Evolutionary conservation across 1,284 basidiomycete species (phyloP), one percentile per base, ranked within the genome.

Genomic region (Ganoderma lingzhi): DNA sequence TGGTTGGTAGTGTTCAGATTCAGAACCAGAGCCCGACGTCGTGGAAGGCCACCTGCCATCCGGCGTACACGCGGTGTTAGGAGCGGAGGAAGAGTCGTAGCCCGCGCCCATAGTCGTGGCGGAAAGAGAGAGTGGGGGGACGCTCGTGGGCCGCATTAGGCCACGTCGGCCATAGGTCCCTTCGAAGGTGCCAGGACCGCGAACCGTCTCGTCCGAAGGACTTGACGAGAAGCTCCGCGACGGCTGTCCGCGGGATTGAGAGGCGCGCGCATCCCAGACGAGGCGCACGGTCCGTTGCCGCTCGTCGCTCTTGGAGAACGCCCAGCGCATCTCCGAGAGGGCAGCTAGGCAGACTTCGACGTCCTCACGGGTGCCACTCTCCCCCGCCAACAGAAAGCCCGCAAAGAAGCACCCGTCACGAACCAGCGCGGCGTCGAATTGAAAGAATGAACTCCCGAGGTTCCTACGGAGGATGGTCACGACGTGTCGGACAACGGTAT

Each of bases 321-420:
- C 89, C 94, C 95, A 96, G 14, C 89, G 87, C 86, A 95, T 91
- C 77, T 93, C 89, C 12, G 87, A 82, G 17, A 96, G 85, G 6
- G 93, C 93, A 23, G 86, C 84, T 0, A 96, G 81, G 75, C 93
- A 96, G 12, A 89, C 80, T 42, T 86, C 83, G 30, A 95, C 86
- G 53, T 93, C 92, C 32, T 94, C 92, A 62, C 92, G 88, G 30
- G 85, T 79, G 17, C 87, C 88, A 10, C 80, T 80, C 28, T 90
- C 84, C 51, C 79, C 82, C 23, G 91, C 92, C 15, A 93, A 85
- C 30, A 94, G 80, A 72, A 90, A 86, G 1, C 89, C 94, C 1
- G 93, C 93, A 75, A 91, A 95, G 83, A 91, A 96, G 75, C 88
- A 89, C 14, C 92, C 92, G 74, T 94, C 93, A 30, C 93, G 88